These are phyloP conservation scores for Trichocomaceae sp. DNA, from an alignment of 2,329 filamentous ascomycete species.

Conservation along the genomic window DNA sequence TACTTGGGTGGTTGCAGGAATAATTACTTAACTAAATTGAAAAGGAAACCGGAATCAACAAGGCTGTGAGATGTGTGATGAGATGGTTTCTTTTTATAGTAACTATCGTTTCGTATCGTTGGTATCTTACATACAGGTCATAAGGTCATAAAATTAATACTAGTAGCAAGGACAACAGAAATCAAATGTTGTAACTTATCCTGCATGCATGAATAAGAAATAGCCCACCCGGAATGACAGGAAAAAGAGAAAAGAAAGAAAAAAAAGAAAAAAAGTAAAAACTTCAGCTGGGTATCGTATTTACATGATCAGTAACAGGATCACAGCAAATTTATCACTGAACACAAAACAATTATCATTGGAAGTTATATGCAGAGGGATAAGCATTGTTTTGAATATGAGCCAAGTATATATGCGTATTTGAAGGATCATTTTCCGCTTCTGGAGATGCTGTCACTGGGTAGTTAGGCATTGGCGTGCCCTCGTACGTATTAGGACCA, in stretches of 20 bases:
- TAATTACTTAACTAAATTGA: no score
- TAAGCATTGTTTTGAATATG: background rate
- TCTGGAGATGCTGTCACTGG: constrained; percentile 7
- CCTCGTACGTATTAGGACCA: constrained; percentile 14
- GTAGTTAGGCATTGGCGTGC: constrained; percentile 8
- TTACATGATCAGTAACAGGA: background rate
- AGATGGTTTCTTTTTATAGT: background rate
- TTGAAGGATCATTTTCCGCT: background rate
- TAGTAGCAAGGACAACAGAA: background rate
- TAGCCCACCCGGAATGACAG: background rate
- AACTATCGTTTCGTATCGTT: background rate
- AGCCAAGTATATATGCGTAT: background rate
- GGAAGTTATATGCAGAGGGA: constrained; percentile 1
- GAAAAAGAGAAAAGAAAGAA: background rate
- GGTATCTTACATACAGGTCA: background rate
- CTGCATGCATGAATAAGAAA: background rate
- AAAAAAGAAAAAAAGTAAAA: background rate
- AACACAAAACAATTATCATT: background rate
- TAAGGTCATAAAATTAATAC: background rate
- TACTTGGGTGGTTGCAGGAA: background rate
- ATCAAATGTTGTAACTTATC: background rate
- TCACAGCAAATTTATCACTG: background rate
- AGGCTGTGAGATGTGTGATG: background rate
- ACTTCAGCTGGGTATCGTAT: background rate
- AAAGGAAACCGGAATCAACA: background rate